phyloP scores from a whole-genome alignment of 768 basidiomycete genomes.

The Boletus speciosus region DNA sequence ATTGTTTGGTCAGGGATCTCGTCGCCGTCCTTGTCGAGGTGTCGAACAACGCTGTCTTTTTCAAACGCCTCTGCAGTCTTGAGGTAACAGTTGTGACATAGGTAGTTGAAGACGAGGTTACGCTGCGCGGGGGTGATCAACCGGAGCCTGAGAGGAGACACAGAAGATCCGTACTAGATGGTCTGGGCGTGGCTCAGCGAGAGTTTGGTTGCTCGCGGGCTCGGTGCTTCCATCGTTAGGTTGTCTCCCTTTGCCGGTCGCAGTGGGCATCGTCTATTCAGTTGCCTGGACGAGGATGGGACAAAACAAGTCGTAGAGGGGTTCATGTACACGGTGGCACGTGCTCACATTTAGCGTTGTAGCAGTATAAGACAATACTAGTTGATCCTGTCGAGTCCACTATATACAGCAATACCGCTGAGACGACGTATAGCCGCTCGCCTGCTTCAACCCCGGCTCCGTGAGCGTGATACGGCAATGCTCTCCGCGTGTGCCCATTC shows the following conservation, averaged over 20 bases:
- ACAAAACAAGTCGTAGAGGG: not conserved
- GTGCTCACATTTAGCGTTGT: conserved; percentile 9
- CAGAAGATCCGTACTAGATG: conserved; percentile 38
- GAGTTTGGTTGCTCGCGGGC: conserved; percentile 16
- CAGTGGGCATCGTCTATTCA: conserved; percentile 18
- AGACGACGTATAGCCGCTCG: not conserved
- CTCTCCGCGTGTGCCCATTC: conserved; percentile 22
- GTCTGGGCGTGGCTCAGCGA: conserved; percentile 38
- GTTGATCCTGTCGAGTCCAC: not conserved
- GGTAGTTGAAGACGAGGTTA: conserved; percentile 69
- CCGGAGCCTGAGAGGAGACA: not conserved
- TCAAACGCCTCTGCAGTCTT: conserved; percentile 67
- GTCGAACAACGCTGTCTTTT: conserved; percentile 56
- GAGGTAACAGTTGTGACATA: conserved; percentile 72
- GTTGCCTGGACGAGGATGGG: not conserved
- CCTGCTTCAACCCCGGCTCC: conserved; percentile 37
- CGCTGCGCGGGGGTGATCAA: conserved; percentile 41
- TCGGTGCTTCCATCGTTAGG: conserved; percentile 2
- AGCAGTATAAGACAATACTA: not conserved
- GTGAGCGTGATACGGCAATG: conserved; percentile 26
- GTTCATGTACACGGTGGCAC: conserved; percentile 7
- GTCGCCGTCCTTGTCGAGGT: conserved; percentile 69
- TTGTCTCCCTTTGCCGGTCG: conserved; percentile 18
- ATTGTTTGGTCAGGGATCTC: conserved; percentile 39
- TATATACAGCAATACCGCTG: conserved; percentile 1